A percentile compares a stretch with the other conserved stretches of the same genome.
phyloP scores from a whole-genome alignment of 768 basidiomycete species.

The Lentinula lateritia region DNA sequence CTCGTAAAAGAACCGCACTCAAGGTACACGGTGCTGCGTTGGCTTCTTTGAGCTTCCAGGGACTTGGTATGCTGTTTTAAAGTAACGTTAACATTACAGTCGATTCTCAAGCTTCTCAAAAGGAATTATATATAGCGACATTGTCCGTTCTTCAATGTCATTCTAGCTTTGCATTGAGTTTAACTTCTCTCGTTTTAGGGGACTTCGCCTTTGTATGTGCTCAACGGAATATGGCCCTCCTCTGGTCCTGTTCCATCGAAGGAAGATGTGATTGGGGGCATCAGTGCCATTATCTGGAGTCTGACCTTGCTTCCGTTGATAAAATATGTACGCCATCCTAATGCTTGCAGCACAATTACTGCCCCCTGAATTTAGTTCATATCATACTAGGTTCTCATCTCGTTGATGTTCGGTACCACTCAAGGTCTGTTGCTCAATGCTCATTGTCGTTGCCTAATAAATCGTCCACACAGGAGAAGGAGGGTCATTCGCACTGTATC shows the following conservation, averaged over 20 bases:
- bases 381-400: constrained; percentile 37
- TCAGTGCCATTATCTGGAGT: constrained; percentile 63
- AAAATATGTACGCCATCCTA: constrained; percentile 48
- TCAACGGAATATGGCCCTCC: constrained; percentile 60
- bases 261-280: constrained; percentile 60
- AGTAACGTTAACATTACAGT: not conserved
- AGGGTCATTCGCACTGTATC: constrained; percentile 59
- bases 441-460: not conserved
- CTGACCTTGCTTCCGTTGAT: constrained; percentile 53
- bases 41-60: constrained; percentile 23
- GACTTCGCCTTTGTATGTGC: constrained; percentile 58
- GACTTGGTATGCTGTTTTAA: constrained; percentile 8
- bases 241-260: constrained; percentile 37
- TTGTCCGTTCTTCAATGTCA: constrained; percentile 11
- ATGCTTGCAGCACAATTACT: too few relatives aligned
- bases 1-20: constrained; percentile 26
- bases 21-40: constrained; percentile 24
- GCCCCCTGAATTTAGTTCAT: not conserved
- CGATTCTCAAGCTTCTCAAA: constrained; percentile 5
- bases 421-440: constrained; percentile 32
- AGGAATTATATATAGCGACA: constrained; percentile 47
- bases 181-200: constrained; percentile 33
- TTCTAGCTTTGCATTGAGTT: not conserved
- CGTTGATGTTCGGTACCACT: constrained; percentile 40
- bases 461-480: constrained; percentile 45